Base-by-base conservation (phyloP, 2,329 filamentous ascomycete genomes). In the Lachnellula cervina region DNA sequence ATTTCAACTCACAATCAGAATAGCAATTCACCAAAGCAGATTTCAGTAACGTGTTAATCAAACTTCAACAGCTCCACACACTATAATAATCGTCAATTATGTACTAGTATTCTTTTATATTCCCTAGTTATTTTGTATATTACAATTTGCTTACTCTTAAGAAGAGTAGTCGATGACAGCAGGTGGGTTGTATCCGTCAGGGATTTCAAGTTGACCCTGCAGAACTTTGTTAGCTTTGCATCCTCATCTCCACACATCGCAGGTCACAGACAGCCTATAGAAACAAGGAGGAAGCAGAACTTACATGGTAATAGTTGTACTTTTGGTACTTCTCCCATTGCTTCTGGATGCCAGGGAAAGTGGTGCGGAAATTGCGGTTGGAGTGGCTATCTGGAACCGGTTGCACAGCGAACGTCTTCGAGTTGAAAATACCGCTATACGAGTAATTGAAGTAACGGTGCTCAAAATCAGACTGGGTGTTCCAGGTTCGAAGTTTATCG, bases 391-490 rank as follows among this genome's bases (percentile, higher is more conserved):
- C 68, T 1, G 72, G 71, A 3, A 68, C 68, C 4, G 71, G 72
- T 32, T 69, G 64, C 2, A 70, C 68, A 4, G 69, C 68, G 57
- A 60, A 70, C 5, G 59, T 62, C n/a, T 52, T 50, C 7, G 61
- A 53, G 38, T 64, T 66, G 59, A 71, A 71, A 51, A 72, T 68
- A 2, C 76, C 76, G 3, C 74, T 68, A 55, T 76, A 77, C 8
- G 74, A 76, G 50, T 71, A 63, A 63, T 79, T 79, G 51, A 77
- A 67, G 62, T 64, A 76, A n/a, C 73, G 62, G 25, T 66, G 65
- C 28, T 69, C 64, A 16, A 77, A 68, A 4, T 58, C 57, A 9
- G 54, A 55, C 2, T 52, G 56, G 8, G 48, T 42, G 11, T 43
- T 48, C 66, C 66, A 70, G 4, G 72, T 56, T 3, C 66, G 56